phyloP scores from a whole-genome alignment of 2,329 filamentous ascomycete species.

The Arachnomyces sp. region DNA sequence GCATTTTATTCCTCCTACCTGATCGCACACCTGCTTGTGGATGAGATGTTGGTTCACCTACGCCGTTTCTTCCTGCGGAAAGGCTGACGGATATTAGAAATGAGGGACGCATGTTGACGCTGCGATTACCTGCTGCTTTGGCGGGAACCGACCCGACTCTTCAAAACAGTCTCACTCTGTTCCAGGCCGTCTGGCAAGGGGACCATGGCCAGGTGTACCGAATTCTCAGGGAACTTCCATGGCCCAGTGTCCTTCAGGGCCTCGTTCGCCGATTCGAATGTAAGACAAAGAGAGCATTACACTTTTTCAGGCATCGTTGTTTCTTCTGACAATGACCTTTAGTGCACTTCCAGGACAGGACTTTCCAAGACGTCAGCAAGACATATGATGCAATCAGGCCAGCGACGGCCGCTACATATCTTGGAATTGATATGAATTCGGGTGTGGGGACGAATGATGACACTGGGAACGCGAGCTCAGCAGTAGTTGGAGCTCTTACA shows the following conservation, averaged over 20 bases:
- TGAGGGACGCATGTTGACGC: slow-evolving; percentile 34
- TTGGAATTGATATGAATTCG: slow-evolving; percentile 25
- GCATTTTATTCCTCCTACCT: too few relatives aligned
- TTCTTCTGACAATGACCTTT: not conserved
- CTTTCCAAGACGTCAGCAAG: slow-evolving; percentile 30
- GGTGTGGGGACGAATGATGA: slow-evolving; percentile 9
- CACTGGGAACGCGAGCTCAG: slow-evolving; percentile 20
- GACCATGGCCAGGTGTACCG: slow-evolving; percentile 29
- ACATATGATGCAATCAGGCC: slow-evolving; percentile 35
- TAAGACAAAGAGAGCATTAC: slow-evolving; percentile 13
- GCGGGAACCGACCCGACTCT: slow-evolving; percentile 23
- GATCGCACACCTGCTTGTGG: too few relatives aligned
- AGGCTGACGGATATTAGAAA: slow-evolving; percentile 16
- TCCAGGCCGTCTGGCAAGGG: slow-evolving; percentile 33
- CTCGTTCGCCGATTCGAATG: slow-evolving; percentile 29
- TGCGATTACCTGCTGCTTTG: slow-evolving; percentile 27
- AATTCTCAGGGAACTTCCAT: slow-evolving; percentile 25
- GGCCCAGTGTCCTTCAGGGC: slow-evolving; percentile 25
- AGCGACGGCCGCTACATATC: slow-evolving; percentile 26
- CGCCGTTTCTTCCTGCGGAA: not conserved
- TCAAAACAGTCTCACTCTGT: slow-evolving; percentile 27
- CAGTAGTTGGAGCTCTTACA: slow-evolving; percentile 26
- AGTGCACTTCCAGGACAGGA: slow-evolving; percentile 34
- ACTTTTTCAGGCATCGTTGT: not conserved
- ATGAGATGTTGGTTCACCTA: too few relatives aligned